Percentiles rank a stretch among this genome's conserved stretches.
These are phyloP conservation scores for Vanilla planifolia DNA, from an alignment of 106 monocot genomes.

Conservation along the genomic window DNA sequence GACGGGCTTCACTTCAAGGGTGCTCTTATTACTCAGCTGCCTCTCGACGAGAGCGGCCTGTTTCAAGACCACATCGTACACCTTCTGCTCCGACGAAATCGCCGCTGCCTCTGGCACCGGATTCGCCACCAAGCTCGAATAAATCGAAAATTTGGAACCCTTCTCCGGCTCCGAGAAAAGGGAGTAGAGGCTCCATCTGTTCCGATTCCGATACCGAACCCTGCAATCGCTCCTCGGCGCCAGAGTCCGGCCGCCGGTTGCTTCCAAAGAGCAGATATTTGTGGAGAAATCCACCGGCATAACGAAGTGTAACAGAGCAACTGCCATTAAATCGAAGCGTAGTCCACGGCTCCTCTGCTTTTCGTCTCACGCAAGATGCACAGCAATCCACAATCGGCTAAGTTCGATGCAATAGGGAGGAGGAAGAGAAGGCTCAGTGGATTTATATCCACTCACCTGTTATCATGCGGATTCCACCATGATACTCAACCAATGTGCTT, in stretches of 20 bases:
- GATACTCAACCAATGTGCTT: no score
- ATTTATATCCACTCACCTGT: neutral
- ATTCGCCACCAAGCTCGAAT: conserved; percentile 44
- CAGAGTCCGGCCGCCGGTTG: neutral
- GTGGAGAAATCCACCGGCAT: conserved; percentile 2
- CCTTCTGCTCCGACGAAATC: conserved; percentile 71
- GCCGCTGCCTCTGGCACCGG: conserved; percentile 38
- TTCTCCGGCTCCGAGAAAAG: conserved; percentile 20
- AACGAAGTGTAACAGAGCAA: neutral
- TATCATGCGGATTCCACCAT: no score
- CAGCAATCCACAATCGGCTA: no score
- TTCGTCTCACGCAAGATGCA: neutral
- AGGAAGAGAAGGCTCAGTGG: neutral
- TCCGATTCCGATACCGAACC: neutral
- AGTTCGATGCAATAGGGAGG: no score
- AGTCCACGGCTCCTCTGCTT: neutral
- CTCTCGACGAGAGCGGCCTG: conserved; percentile 82
- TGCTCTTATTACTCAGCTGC: conserved; percentile 12
- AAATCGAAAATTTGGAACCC: conserved; percentile 6
- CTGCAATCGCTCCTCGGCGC: neutral
- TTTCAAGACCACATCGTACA: conserved; percentile 84
- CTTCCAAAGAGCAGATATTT: conserved; percentile 10
- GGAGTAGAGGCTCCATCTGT: conserved; percentile 20
- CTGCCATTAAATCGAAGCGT: neutral
- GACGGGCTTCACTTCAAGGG: conserved; percentile 36